Percentiles rank a stretch among this genome's conserved stretches.
Evolutionary conservation across 2,329 filamentous ascomycete species (phyloP).

Genomic region (Aspergillus ochraceus): DNA sequence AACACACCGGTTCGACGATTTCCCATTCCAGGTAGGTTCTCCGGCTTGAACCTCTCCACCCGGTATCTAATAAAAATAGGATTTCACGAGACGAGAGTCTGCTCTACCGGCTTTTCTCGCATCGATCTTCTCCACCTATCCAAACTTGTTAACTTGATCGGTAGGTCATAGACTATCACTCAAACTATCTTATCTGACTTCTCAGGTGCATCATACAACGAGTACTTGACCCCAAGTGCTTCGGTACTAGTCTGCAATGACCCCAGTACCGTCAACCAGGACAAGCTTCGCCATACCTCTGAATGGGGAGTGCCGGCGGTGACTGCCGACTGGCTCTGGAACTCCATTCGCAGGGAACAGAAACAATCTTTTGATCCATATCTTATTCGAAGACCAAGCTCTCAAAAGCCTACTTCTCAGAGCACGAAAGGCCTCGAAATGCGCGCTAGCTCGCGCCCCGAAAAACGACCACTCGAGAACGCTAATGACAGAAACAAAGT

Average conservation of each 20-base stretch:
- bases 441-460: conserved; percentile 21
- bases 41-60: not conserved
- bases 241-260: conserved; percentile 74
- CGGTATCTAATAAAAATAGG: conserved; percentile 40
- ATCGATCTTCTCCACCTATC: conserved; percentile 84
- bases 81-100: conserved; percentile 70
- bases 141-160: conserved; percentile 72
- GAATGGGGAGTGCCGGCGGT: conserved; percentile 81
- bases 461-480: conserved; percentile 13
- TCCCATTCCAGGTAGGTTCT: conserved; percentile 56
- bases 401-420: conserved; percentile 25
- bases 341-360: conserved; percentile 62
- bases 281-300: conserved; percentile 77
- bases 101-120: conserved; percentile 78
- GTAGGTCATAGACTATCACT: conserved; percentile 33
- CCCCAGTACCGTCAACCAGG: conserved; percentile 54
- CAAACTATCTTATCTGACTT: conserved; percentile 19
- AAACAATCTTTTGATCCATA: conserved; percentile 52
- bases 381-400: conserved; percentile 28
- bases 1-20: conserved; percentile 74
- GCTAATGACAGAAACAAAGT: not conserved
- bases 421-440: conserved; percentile 20
- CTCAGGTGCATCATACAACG: conserved; percentile 72
- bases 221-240: conserved; percentile 69
- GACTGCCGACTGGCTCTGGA: conserved; percentile 78